Conservation (phyloP, 1,284 basidiomycete genomes). For the Ganoderma lingzhi region DNA sequence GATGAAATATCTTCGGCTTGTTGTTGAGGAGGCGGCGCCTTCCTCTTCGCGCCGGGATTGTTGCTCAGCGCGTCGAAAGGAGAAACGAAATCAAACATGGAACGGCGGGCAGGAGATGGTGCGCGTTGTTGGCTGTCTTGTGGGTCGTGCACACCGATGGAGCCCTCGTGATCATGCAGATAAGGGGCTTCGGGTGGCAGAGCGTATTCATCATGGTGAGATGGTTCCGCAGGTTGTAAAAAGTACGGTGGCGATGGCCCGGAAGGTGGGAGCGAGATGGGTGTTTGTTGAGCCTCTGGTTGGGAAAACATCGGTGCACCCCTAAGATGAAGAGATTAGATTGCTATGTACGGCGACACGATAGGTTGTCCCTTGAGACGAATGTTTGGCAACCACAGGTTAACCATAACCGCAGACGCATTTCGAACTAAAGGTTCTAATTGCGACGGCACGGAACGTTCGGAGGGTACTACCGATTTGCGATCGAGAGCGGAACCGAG, state of each 20-base stretch:
- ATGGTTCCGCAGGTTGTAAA: conserved; percentile 37
- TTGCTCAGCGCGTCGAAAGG: conserved; percentile 78
- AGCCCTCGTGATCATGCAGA: conserved; percentile 47
- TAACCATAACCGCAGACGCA: neutral
- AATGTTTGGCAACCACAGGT: neutral
- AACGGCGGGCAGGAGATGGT: conserved; percentile 75
- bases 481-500: neutral
- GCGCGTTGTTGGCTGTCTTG: conserved; percentile 50
- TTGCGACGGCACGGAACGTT: neutral
- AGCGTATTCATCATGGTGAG: conserved; percentile 44
- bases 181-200: conserved; percentile 51
- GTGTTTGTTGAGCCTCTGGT: conserved; percentile 56
- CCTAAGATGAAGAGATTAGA: conserved; percentile 19
- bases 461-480: neutral
- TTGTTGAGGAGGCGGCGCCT: conserved; percentile 55
- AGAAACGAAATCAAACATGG: conserved; percentile 84
- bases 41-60: conserved; percentile 62
- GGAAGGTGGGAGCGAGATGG: conserved; percentile 47
- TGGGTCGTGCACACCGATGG: conserved; percentile 28
- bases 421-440: neutral
- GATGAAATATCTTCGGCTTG: conserved; percentile 56
- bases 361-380: neutral
- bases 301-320: conserved; percentile 64
- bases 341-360: neutral
- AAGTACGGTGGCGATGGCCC: conserved; percentile 58